Conservation (phyloP, 495 filamentous ascomycete species). For the Podospora fimiseda region DNA sequence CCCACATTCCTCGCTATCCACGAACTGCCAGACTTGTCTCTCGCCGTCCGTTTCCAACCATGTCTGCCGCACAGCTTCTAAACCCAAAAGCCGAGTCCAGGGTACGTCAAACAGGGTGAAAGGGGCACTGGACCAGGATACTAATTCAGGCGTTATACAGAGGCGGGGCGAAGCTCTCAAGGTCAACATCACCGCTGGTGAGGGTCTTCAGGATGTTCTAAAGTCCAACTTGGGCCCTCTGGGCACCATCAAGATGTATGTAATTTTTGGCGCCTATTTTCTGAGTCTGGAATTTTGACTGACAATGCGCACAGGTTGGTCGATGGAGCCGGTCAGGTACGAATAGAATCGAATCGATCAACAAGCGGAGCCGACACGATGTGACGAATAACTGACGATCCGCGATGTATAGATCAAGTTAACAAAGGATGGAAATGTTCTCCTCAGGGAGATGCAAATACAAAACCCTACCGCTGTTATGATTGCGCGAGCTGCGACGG, state of each 20-base stretch:
- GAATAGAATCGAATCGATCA: conserved; percentile 22
- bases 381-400: conserved; percentile 14
- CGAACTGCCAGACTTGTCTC: conserved; percentile 5
- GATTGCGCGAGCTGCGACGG: conserved; percentile 96
- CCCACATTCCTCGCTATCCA: conserved; percentile 10
- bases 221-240: conserved; percentile 92
- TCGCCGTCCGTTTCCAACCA: conserved; percentile 31
- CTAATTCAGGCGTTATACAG: conserved; percentile 42
- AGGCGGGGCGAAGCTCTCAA: conserved; percentile 89
- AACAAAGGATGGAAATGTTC: conserved; percentile 96
- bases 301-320: conserved; percentile 63
- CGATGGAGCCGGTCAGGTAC: conserved; percentile 86
- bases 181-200: conserved; percentile 95
- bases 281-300: conserved; percentile 15
- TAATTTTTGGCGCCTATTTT: conserved; percentile 4
- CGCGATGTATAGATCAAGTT: conserved; percentile 78
- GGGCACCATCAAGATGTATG: conserved; percentile 94
- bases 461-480: conserved; percentile 92
- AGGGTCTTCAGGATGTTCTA: conserved; percentile 91
- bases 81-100: conserved; percentile 98
- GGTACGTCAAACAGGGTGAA: conserved; percentile 44
- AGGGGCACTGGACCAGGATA: conserved; percentile 11
- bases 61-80: conserved; percentile 91
- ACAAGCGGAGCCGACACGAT: conserved; percentile 2
- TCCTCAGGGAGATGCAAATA: conserved; percentile 94